phyloP scores from a whole-genome alignment of 768 basidiomycete genomes.

The Guyanaporus albipodus region DNA sequence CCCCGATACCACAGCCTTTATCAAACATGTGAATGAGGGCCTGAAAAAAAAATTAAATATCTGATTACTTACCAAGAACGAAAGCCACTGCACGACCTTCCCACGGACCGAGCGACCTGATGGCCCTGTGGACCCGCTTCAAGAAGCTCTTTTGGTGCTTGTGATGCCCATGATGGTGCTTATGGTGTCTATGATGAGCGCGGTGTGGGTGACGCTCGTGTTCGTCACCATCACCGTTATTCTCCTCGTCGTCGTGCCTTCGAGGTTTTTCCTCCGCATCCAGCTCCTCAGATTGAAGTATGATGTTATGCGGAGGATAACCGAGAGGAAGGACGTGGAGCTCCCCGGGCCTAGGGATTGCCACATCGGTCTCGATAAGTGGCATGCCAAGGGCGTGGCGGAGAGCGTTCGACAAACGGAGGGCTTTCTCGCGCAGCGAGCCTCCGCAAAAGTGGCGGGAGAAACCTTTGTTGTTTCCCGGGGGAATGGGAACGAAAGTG shows the following conservation, averaged over 20 bases:
- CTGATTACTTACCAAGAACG: constrained; percentile 58
- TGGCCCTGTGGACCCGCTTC: constrained; percentile 57
- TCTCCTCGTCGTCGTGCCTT: not conserved
- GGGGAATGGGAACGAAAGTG: constrained; percentile 8
- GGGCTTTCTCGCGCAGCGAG: constrained; percentile 45
- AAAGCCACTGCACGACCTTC: constrained; percentile 81
- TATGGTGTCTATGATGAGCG: constrained; percentile 15
- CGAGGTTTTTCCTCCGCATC: constrained; percentile 10
- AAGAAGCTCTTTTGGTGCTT: constrained; percentile 45
- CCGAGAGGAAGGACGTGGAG: constrained; percentile 30
- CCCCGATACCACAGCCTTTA: constrained; percentile 81
- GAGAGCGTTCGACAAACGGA: constrained; percentile 52
- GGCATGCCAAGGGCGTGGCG: constrained; percentile 53
- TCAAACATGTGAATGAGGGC: not conserved
- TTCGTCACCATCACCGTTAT: not conserved
- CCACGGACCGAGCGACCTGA: constrained; percentile 74
- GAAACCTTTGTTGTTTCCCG: constrained; percentile 9
- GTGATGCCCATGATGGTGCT: too few relatives aligned
- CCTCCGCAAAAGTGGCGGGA: constrained; percentile 30
- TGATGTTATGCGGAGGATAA: constrained; percentile 1
- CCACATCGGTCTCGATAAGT: constrained; percentile 34
- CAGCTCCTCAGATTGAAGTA: constrained; percentile 2
- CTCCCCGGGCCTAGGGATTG: constrained; percentile 10
- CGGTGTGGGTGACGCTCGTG: constrained; percentile 20
- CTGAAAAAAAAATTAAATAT: not conserved